Evolutionary conservation across 441 rosid genomes (phyloP).

Genomic region (Populus tomentosa): DNA sequence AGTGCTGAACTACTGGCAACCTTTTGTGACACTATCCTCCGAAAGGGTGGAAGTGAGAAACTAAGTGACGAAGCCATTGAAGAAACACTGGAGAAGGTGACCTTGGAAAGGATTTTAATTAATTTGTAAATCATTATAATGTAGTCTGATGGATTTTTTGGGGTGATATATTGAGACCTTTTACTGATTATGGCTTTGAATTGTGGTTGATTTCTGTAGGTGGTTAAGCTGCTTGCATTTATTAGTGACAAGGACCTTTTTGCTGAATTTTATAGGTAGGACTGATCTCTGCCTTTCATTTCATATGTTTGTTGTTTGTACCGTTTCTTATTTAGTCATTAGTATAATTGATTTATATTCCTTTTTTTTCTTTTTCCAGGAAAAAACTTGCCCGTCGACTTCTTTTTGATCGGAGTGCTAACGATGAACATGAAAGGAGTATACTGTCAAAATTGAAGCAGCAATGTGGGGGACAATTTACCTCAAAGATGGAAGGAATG

Average conservation of each 20-base stretch:
- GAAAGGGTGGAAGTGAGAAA: slow-evolving; percentile 69
- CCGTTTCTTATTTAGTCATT: neutral
- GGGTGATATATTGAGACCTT: neutral
- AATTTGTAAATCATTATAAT: too few relatives aligned
- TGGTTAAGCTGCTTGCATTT: slow-evolving; percentile 71
- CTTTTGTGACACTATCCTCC: slow-evolving; percentile 86
- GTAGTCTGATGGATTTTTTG: slow-evolving; percentile 5
- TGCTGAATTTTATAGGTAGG: slow-evolving; percentile 15
- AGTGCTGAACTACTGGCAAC: slow-evolving; percentile 92
- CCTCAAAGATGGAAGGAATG: slow-evolving; percentile 99
- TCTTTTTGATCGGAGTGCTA: slow-evolving; percentile 68
- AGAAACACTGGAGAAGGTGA: too few relatives aligned
- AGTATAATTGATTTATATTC: too few relatives aligned
- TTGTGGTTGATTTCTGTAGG: slow-evolving; percentile 40
- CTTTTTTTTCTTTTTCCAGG: slow-evolving; percentile 19
- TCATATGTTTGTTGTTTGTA: neutral
- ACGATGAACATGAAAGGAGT: slow-evolving; percentile 90
- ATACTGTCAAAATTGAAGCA: slow-evolving; percentile 89
- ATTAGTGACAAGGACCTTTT: slow-evolving; percentile 89
- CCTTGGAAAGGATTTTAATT: too few relatives aligned
- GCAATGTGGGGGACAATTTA: slow-evolving; percentile 94
- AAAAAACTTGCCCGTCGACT: slow-evolving; percentile 52
- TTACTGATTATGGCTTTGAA: neutral
- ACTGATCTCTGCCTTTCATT: neutral
- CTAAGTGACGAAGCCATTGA: too few relatives aligned